Conservation (phyloP, 1,139 yeast species). For the Diutina scorzettiae region DNA sequence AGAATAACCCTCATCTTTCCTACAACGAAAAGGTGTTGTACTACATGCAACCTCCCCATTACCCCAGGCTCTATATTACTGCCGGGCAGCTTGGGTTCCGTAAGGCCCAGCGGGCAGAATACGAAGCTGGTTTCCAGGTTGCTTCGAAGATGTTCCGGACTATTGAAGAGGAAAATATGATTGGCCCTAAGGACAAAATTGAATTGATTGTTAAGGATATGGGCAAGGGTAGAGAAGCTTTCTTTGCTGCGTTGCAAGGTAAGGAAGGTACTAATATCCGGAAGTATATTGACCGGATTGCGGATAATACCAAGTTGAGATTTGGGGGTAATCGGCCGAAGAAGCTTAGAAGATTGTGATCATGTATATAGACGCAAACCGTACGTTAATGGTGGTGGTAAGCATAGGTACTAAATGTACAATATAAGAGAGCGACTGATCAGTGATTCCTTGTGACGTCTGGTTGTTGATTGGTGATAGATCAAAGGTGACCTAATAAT, state of each 20-base stretch:
- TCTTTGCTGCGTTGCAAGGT: slow-evolving; percentile 74
- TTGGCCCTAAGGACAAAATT: slow-evolving; percentile 40
- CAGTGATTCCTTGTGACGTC: too few species aligned
- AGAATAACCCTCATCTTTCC: slow-evolving; percentile 42
- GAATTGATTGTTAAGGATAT: slow-evolving; percentile 72
- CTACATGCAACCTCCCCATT: slow-evolving; percentile 71
- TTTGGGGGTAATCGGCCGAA: slow-evolving; percentile 91
- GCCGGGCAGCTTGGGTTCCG: slow-evolving; percentile 71
- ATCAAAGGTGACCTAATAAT: too few species aligned
- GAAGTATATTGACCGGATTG: slow-evolving; percentile 50
- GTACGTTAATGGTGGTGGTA: too few species aligned
- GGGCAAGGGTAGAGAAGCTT: slow-evolving; percentile 86
- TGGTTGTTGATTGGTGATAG: too few species aligned
- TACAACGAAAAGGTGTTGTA: slow-evolving; percentile 72
- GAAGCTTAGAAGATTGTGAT: slow-evolving; percentile 62
- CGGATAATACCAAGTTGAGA: slow-evolving; percentile 71
- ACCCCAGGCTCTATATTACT: slow-evolving; percentile 50
- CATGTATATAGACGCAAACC: slow-evolving; percentile 14
- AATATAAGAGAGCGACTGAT: too few species aligned
- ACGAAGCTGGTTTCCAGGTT: slow-evolving; percentile 91
- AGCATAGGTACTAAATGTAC: too few species aligned
- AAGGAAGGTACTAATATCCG: slow-evolving; percentile 72
- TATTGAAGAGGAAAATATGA: slow-evolving; percentile 48
- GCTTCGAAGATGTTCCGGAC: slow-evolving; percentile 59
- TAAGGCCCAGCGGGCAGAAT: slow-evolving; percentile 75